Evolutionary conservation across 331 rosid genomes (phyloP), one percentile per base, ranked within the genome.

Genomic region (Arachis monticola): DNA sequence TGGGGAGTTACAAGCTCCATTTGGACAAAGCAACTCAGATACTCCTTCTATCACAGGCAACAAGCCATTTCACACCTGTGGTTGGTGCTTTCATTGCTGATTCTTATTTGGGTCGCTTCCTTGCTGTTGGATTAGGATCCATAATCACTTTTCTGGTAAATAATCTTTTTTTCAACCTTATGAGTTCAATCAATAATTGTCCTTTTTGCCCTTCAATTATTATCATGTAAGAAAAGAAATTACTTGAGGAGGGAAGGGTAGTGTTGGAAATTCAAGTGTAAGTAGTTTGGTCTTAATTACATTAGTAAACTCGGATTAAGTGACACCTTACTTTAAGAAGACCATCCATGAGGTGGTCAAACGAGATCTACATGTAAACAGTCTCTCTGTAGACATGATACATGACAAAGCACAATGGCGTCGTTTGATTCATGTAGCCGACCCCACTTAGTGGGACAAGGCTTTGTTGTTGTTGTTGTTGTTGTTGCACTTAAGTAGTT

Each of bases 31-130:
- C 85, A 46, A 79, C 80, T 0, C 85, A 72, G 69, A 71, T 89
- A 4, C 12, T 87, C 40, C 74, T 81, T 52, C 70, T 82, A 11
- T 87, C 88, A 71, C 27, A 85, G 4, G 91, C 92, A 8, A 75
- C 83, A 1, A 30, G 77, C 47, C 84, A 87, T 79, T 71, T 88
- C 76, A 74, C 80, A 45, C 92, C 94, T 46, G 5, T 88, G 53
- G 0, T 89, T 7, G 97, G 84, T 45, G 97, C 94, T 10, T 81
- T 88, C 47, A 70, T 89, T 72, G 67, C 89, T 51, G 92, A 91
- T 91, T 85, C 92, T 73, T 83, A 76, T 77, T 72, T 88, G 9
- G 97, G 97, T 69, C 83, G 92, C 2, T 91, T 89, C 57, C 88
- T 77, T 6, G 59, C 81, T 51, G 86, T 91, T 50, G 89, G 79